These are phyloP conservation scores for Pestalotiopsis sp. DNA, from an alignment of 2,329 filamentous ascomycete species.

Conservation along the genomic window DNA sequence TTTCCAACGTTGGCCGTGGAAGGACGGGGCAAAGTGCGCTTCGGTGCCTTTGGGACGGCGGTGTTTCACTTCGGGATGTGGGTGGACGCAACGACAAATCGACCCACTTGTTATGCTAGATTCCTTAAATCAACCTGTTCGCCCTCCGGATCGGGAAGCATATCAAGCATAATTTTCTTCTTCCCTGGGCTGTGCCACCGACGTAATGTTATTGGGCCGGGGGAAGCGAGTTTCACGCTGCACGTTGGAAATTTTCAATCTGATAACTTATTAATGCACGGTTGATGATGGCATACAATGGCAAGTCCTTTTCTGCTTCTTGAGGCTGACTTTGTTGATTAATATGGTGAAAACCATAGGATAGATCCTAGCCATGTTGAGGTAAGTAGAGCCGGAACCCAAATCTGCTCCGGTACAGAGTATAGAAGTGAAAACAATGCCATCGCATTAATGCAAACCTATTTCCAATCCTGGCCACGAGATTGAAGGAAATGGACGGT, in stretches of 20 bases:
- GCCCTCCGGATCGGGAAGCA: neutral
- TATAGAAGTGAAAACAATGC: neutral
- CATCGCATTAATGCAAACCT: neutral
- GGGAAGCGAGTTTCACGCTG: neutral
- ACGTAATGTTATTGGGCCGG: neutral
- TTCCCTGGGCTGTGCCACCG: constrained; percentile 1
- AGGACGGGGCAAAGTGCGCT: neutral
- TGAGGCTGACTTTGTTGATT: neutral
- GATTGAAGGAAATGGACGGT: neutral
- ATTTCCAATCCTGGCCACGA: neutral
- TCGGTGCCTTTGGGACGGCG: neutral
- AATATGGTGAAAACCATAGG: neutral
- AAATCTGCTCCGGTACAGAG: too few species aligned
- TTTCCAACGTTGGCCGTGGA: neutral
- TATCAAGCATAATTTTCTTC: constrained; percentile 9
- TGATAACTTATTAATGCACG: too few species aligned
- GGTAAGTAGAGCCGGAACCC: neutral
- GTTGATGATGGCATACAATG: neutral
- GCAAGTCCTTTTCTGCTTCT: neutral
- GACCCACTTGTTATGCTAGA: constrained; percentile 8
- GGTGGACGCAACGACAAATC: neutral
- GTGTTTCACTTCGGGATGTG: constrained; percentile 9
- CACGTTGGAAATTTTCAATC: neutral
- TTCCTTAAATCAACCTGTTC: neutral
- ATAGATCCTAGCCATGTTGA: neutral